Evolutionary conservation across 1,284 basidiomycete genomes (phyloP), one percentile per base, ranked within the genome.

Genomic region (Microbotryum saponariae): DNA sequence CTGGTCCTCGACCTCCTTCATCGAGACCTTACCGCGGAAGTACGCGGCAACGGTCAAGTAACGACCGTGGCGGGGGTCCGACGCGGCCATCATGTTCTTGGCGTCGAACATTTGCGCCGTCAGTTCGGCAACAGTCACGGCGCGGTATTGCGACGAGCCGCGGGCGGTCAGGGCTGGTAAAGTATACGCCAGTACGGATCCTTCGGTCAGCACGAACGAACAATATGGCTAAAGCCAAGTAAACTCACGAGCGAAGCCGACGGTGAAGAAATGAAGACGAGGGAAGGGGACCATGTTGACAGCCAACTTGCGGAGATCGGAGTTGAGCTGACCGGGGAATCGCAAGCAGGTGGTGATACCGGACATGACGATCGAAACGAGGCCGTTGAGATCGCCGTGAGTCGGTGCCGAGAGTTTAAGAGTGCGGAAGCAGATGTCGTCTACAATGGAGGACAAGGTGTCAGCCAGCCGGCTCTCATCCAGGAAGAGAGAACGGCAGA

Each of bases 271-370:
- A 79, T 97, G 94, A 51, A 97, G 87, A 87, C 93, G 68, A 48
- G 70, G 70, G 69, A 71, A 72, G 50, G 70, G 71, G 27, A 76
- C 74, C 91, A 97, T 92, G 86, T 97, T 97, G 77, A 97, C 93
- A 68, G 92, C 93, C 70, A 97, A 81, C 80, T 97, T 97, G 61
- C 27, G 83, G 59, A 97, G 82, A 76, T 97, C 93, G 59, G 93
- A 97, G 85, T 97, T 97, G 74, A 97, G 85, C 78, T 63, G 91
- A 81, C 93, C 94, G 74, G 93, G 93, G 91, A 98, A 97, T 50
- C 21, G 48, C 78, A 96, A 79, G 76, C 88, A 92, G 65, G 92
- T 96, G 14, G 91, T 93, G 76, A 93, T 89, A 76, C 94, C 94
- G 56, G 89, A 92, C 96, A 98, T 98, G 77, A 97, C 96, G 71